Conservation (phyloP, 1,139 yeast species). For the Yamadazyma dendronema region DNA sequence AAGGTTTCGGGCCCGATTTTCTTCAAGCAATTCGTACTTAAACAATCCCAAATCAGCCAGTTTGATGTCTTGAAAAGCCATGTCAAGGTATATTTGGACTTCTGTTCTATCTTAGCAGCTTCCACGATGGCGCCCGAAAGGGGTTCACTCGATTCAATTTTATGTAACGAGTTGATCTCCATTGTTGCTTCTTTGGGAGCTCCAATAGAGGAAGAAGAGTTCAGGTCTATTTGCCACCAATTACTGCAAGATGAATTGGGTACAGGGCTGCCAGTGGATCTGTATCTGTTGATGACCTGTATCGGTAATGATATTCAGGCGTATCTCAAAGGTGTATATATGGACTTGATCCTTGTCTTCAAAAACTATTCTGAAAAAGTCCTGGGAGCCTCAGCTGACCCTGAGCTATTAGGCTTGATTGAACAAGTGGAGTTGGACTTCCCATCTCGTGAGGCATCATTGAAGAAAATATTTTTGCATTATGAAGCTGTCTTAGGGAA, state of each 20-base stretch:
- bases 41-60: too few species aligned
- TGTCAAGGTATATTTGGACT: neutral
- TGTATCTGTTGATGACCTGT: neutral
- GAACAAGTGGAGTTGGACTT: neutral
- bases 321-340: constrained; percentile 22
- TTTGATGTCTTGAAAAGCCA: neutral
- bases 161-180: too few species aligned
- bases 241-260: too few species aligned
- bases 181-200: too few species aligned
- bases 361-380: constrained; percentile 35
- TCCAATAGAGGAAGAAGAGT: too few species aligned
- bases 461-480: neutral
- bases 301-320: neutral
- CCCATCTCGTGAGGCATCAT: neutral
- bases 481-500: constrained; percentile 3
- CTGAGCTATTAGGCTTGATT: neutral
- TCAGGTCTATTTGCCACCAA: too few species aligned
- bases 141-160: too few species aligned
- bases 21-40: too few species aligned
- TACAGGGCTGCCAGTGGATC: neutral
- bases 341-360: constrained; percentile 33
- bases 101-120: neutral
- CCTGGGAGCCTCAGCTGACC: constrained; percentile 11
- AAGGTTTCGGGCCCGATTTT: neutral
- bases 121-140: too few species aligned